Conservation (phyloP, 768 basidiomycete genomes). For the Trametes meyenii region DNA sequence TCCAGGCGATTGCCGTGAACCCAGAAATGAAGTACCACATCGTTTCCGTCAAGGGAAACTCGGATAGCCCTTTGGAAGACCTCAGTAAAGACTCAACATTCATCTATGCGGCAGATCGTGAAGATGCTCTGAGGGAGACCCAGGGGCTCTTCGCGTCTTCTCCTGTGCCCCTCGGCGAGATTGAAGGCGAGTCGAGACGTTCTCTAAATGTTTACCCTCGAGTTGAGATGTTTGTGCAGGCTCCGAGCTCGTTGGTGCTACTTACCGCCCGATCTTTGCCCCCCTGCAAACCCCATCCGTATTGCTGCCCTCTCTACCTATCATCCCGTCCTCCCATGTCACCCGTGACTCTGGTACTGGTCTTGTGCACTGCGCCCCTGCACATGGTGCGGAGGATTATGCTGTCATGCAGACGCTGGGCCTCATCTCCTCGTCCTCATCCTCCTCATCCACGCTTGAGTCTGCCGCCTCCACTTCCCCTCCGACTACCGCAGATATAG, state of each 20-base stretch:
- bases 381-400: slow-evolving; percentile 94
- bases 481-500: slow-evolving; percentile 43
- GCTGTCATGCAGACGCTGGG: slow-evolving; percentile 64
- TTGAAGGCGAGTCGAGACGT: slow-evolving; percentile 39
- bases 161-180: slow-evolving; percentile 32
- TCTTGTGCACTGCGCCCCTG: slow-evolving; percentile 93
- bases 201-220: background rate
- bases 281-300: slow-evolving; percentile 22
- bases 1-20: slow-evolving; percentile 87
- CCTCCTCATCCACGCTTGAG: background rate
- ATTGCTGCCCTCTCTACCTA: slow-evolving; percentile 33
- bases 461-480: slow-evolving; percentile 1
- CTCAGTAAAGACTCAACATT: slow-evolving; percentile 32
- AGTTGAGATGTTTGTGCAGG: slow-evolving; percentile 30
- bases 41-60: slow-evolving; percentile 8
- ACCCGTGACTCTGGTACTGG: slow-evolving; percentile 90
- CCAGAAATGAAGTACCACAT: slow-evolving; percentile 57
- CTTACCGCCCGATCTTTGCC: slow-evolving; percentile 65
- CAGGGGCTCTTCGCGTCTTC: slow-evolving; percentile 1
- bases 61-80: slow-evolving; percentile 12
- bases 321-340: slow-evolving; percentile 78
- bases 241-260: slow-evolving; percentile 57
- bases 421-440: slow-evolving; percentile 40
- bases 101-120: slow-evolving; percentile 56
- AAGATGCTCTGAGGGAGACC: slow-evolving; percentile 36